Evolutionary conservation across 1,284 basidiomycete species (phyloP).

Genomic region (Sporisorium reilianum): DNA sequence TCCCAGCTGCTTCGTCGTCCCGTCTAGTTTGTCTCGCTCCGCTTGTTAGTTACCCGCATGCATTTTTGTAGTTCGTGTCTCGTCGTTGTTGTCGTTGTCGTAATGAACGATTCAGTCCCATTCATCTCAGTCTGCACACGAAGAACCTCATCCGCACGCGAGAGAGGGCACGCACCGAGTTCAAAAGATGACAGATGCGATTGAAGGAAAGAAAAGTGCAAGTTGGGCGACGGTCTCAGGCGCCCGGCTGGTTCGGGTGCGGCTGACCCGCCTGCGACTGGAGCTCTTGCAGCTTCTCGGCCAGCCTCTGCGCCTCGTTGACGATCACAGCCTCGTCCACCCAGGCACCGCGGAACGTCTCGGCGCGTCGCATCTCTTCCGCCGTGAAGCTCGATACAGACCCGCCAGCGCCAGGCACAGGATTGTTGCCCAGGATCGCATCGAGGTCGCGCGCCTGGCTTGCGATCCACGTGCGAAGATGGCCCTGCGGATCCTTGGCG

Average conservation of each 20-base stretch:
- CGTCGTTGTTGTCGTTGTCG: neutral
- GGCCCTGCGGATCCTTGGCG: slow-evolving; percentile 81
- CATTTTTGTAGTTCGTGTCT: too few relatives aligned
- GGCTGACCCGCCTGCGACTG: slow-evolving; percentile 39
- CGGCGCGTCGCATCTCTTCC: slow-evolving; percentile 87
- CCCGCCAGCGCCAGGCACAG: slow-evolving; percentile 75
- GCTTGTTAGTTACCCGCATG: too few relatives aligned
- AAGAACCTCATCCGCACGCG: neutral
- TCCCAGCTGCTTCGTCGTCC: neutral
- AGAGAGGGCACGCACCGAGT: neutral
- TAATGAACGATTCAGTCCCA: neutral
- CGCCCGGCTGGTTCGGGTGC: slow-evolving; percentile 19
- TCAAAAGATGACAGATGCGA: neutral
- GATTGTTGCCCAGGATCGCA: slow-evolving; percentile 77
- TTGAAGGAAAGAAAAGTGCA: neutral
- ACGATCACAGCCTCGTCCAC: slow-evolving; percentile 71
- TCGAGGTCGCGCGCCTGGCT: slow-evolving; percentile 92
- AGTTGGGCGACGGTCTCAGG: neutral
- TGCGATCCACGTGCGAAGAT: slow-evolving; percentile 89
- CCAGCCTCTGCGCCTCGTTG: slow-evolving; percentile 61
- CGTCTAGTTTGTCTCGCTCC: neutral
- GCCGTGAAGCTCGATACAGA: slow-evolving; percentile 74
- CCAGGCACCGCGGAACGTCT: slow-evolving; percentile 91
- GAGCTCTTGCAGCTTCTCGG: slow-evolving; percentile 60
- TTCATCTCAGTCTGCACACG: neutral